Percentiles rank a stretch among this genome's conserved stretches.
Conservation (phyloP, 768 basidiomycete genomes). For the Termitomyces sp. region DNA sequence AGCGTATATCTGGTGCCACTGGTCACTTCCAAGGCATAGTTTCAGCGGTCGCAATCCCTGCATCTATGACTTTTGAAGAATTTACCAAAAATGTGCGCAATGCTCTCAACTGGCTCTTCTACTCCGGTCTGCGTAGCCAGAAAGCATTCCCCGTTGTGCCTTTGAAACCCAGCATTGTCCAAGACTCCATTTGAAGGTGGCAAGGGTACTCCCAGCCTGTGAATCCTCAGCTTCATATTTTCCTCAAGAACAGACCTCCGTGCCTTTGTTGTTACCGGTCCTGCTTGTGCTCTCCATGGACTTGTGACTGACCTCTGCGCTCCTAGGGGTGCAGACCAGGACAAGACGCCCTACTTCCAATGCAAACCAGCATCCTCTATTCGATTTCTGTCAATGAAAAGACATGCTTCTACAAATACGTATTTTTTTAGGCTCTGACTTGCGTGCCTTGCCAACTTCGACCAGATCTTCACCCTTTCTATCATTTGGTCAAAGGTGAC, state of each 20-base stretch:
- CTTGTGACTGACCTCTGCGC: conserved; percentile 90
- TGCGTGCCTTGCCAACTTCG: conserved; percentile 66
- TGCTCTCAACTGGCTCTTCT: conserved; percentile 91
- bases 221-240: conserved; percentile 79
- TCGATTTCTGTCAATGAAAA: conserved; percentile 63
- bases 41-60: conserved; percentile 84
- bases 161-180: too few relatives aligned
- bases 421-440: conserved; percentile 66
- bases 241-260: conserved; percentile 92
- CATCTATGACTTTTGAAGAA: conserved; percentile 72
- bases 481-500: conserved; percentile 95
- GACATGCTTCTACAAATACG: not conserved
- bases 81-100: conserved; percentile 77
- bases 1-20: too few relatives aligned
- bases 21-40: conserved; percentile 98
- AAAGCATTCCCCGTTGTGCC: conserved; percentile 95
- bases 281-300: conserved; percentile 88
- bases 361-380: conserved; percentile 90
- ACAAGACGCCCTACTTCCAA: conserved; percentile 91
- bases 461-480: conserved; percentile 88
- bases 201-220: conserved; percentile 81
- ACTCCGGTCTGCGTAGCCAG: conserved; percentile 89
- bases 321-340: conserved; percentile 84
- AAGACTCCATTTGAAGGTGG: conserved; percentile 86
- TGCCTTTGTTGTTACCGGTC: conserved; percentile 91